phyloP scores from a whole-genome alignment of 257 asterid genomes.

The Plantago ovata region DNA sequence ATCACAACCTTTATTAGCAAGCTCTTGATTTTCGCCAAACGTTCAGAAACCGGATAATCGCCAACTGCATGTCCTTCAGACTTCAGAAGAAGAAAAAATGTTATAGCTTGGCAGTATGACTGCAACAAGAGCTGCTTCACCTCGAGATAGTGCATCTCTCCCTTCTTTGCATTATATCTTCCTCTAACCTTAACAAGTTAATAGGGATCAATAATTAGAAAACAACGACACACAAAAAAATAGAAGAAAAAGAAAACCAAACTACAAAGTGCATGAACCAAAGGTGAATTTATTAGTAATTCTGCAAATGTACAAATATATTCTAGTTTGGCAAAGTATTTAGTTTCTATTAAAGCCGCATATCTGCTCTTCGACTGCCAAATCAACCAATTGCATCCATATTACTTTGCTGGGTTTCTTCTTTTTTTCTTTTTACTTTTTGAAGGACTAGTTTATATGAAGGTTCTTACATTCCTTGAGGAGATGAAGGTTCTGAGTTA shows the following conservation, averaged over 20 bases:
- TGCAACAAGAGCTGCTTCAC: constrained; percentile 76
- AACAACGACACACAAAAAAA: constrained; percentile 2
- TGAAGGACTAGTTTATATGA: background rate
- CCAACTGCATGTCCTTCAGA: constrained; percentile 90
- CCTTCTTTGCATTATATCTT: constrained; percentile 42
- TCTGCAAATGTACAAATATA: background rate
- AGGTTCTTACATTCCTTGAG: background rate
- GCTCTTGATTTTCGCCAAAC: constrained; percentile 79
- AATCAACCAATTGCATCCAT: too few relatives aligned
- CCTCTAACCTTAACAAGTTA: constrained; percentile 51
- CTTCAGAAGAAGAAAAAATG: constrained; percentile 91
- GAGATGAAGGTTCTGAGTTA: too few relatives aligned
- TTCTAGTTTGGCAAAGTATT: too few relatives aligned
- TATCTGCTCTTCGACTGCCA: too few relatives aligned
- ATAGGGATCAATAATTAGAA: constrained; percentile 16
- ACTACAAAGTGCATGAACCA: constrained; percentile 6
- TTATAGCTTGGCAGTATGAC: constrained; percentile 87
- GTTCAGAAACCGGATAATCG: constrained; percentile 93
- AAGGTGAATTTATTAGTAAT: background rate
- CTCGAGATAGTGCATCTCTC: constrained; percentile 62
- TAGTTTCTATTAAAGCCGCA: too few relatives aligned
- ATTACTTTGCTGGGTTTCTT: too few relatives aligned
- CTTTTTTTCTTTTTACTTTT: too few relatives aligned
- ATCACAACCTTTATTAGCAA: constrained; percentile 76
- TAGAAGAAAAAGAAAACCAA: constrained; percentile 5